Conservation (phyloP, 1,284 basidiomycete species). For the Malassezia obtusa region DNA sequence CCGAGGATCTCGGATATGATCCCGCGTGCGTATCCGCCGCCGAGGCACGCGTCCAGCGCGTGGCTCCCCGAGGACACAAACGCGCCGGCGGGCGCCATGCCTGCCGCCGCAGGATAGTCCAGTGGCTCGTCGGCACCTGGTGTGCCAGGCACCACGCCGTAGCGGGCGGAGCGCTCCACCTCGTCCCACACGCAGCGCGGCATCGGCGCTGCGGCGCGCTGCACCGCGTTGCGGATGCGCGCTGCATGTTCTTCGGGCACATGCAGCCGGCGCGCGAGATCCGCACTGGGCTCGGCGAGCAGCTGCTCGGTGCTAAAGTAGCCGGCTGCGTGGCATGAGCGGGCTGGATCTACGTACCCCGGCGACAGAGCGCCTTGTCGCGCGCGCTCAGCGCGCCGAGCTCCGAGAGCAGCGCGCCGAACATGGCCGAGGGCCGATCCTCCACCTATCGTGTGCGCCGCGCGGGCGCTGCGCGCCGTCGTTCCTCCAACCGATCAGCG, state of each 20-base stretch:
- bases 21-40: slow-evolving; percentile 22
- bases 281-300: not conserved
- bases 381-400: not conserved
- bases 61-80: slow-evolving; percentile 16
- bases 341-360: no score
- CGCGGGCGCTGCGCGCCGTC: not conserved
- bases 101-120: not conserved
- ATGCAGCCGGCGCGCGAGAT: slow-evolving; percentile 1
- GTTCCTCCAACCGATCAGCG: no score
- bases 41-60: slow-evolving; percentile 23
- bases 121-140: not conserved
- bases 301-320: slow-evolving; percentile 4
- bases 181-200: not conserved
- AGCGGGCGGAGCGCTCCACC: no score
- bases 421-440: not conserved
- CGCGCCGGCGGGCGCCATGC: not conserved
- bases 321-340: slow-evolving; percentile 1
- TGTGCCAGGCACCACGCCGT: slow-evolving; percentile 7
- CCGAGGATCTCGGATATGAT: slow-evolving; percentile 33
- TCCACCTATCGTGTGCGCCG: no score
- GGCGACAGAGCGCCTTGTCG: slow-evolving; percentile 11
- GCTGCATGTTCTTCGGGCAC: slow-evolving; percentile 1
- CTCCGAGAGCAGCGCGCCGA: not conserved
- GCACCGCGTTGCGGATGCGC: slow-evolving; percentile 1
- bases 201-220: slow-evolving; percentile 3